Conservation (phyloP, 345 rosid genomes). For the Nephelium lappaceum region DNA sequence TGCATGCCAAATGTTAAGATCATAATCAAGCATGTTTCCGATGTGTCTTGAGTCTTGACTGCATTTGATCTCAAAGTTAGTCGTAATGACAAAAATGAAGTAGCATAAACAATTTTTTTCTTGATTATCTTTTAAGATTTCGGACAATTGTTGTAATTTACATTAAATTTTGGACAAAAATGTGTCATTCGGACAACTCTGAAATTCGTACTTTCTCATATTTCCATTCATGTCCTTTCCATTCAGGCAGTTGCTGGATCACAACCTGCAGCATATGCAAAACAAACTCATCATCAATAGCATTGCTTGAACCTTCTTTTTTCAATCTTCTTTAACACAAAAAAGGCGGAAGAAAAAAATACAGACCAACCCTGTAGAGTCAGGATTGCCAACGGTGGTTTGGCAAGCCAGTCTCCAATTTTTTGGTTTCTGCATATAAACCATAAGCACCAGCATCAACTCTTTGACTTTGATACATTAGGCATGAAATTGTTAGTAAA, state of each 20-base stretch:
- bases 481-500: not conserved
- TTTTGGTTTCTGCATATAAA: conserved; percentile 66
- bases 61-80: not conserved
- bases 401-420: conserved; percentile 96
- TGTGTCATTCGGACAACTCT: not conserved
- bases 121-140: not conserved
- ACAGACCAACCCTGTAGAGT: conserved; percentile 78
- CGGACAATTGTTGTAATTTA: conserved; percentile 8
- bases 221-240: conserved; percentile 95
- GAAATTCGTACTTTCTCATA: conserved; percentile 31
- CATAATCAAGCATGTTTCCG: not conserved
- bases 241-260: conserved; percentile 87
- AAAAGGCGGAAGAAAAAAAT: conserved; percentile 18
- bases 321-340: not conserved
- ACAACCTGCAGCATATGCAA: conserved; percentile 54
- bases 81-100: not conserved
- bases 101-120: not conserved
- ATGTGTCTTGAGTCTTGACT: not conserved
- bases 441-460: conserved; percentile 6
- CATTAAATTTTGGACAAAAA: not conserved
- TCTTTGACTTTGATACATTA: not conserved
- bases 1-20: not conserved
- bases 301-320: not conserved
- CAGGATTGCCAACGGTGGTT: conserved; percentile 73
- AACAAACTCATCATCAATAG: not conserved